Evolutionary conservation across 495 filamentous ascomycete species (phyloP), one percentile per base, ranked within the genome.

Genomic region (Penicillium salamii): DNA sequence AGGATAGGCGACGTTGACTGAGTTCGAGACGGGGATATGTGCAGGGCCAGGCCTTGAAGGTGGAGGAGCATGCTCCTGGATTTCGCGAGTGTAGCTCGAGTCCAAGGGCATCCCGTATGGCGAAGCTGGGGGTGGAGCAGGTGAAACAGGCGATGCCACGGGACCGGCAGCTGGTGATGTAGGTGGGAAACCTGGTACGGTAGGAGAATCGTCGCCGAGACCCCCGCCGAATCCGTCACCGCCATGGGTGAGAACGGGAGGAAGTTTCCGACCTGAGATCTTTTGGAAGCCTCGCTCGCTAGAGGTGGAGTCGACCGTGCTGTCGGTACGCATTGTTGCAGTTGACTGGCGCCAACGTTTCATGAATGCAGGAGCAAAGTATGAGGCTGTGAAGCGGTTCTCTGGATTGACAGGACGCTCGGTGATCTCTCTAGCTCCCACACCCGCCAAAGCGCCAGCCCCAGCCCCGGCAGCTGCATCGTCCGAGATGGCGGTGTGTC

Each of bases 251-350:
- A 90, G 68, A 4, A 89, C 86, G 13, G 88, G 82, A 5, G 79
- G 75, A n/a, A 91, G 69, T 55, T 90, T 90, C 44, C 81, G 76
- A 28, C 88, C 88, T 5, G 86, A 85, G 4, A 91, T 70, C 52
- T 78, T 79, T 50, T 82, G 76, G 52, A 82, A 82, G 2, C 79
- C 78, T 12, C 74, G 74, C 41, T 82, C 78, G 46, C 75, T 76
- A 3, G 70, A 54, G 17, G 36, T 50, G 0, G 68, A 62, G 23
- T 58, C 58, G 7, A 62, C 8, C 4, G 62, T 68, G 34, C 74
- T 75, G 31, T 78, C 77, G 3, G 72, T 75, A 1, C 59, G 65
- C 1, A 69, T 72, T 12, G 77, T 67, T 47, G 67, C 59, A 14
- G 61, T 69, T n/a, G 61, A 69, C 40, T 70, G 46, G 40, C 64